Evolutionary conservation across 2,329 filamentous ascomycete species (phyloP).

Genomic region (Colletotrichum shisoi): DNA sequence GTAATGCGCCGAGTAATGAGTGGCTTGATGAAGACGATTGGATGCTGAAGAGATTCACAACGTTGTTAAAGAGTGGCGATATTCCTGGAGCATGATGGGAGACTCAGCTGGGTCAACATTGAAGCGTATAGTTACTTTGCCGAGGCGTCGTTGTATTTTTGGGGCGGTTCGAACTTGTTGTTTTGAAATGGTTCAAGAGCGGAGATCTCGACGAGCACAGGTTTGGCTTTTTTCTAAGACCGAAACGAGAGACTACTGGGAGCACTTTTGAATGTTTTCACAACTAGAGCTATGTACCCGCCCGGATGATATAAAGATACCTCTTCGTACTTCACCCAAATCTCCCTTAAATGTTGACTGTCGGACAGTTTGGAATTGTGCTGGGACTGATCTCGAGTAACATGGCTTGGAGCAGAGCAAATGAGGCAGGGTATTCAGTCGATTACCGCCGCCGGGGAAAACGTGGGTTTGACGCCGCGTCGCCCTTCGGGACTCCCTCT

Average conservation of each 20-base stretch:
- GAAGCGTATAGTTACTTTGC: conserved; percentile 10
- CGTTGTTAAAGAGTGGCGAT: conserved; percentile 20
- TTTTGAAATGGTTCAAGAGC: conserved; percentile 22
- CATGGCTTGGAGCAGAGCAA: neutral
- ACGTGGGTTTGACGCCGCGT: neutral
- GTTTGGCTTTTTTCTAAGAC: neutral
- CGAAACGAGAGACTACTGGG: neutral
- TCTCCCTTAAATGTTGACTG: neutral
- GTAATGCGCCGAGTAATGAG: conserved; percentile 28
- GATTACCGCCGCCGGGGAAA: neutral
- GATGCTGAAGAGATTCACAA: conserved; percentile 20
- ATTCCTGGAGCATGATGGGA: conserved; percentile 22
- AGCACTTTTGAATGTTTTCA: conserved; percentile 18
- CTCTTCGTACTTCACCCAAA: conserved; percentile 25
- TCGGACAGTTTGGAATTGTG: neutral
- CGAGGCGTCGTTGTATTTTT: conserved; percentile 21
- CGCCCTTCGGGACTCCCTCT: neutral
- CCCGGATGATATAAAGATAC: conserved; percentile 39
- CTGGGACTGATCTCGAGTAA: neutral
- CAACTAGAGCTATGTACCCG: conserved; percentile 31
- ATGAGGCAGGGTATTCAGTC: neutral
- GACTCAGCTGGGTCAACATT: neutral
- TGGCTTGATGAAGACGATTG: conserved; percentile 7
- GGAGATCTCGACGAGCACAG: conserved; percentile 10
- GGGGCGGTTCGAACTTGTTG: conserved; percentile 8